A percentile compares a stretch with the other conserved stretches of the same genome.
phyloP scores from a whole-genome alignment of 192 early-diverging fungal species.

The Rhizoclosmatium sp. region DNA sequence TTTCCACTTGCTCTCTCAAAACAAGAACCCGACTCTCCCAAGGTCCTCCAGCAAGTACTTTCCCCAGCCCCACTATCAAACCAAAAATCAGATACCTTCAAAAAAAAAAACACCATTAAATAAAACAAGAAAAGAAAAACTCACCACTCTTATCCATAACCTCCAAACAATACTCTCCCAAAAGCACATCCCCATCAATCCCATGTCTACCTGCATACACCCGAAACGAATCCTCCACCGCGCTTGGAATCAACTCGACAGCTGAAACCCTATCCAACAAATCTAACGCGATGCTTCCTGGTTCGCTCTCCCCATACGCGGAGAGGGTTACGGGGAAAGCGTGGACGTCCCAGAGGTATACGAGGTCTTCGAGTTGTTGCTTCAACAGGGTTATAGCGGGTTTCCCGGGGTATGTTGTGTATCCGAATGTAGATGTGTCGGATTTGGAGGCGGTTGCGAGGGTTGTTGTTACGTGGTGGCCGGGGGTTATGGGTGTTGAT shows the following conservation, averaged over 20 bases:
- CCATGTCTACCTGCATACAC: slow-evolving; percentile 63
- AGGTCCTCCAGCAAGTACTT: slow-evolving; percentile 23
- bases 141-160: slow-evolving; percentile 58
- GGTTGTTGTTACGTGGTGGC: slow-evolving; percentile 41
- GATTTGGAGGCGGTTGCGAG: slow-evolving; percentile 36
- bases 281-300: slow-evolving; percentile 55
- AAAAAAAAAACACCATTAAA: background rate
- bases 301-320: slow-evolving; percentile 60
- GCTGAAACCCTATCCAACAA: slow-evolving; percentile 69
- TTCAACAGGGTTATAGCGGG: slow-evolving; percentile 40
- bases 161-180: slow-evolving; percentile 64
- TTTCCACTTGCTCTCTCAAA: slow-evolving; percentile 52
- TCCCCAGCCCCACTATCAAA: background rate
- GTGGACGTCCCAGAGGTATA: slow-evolving; percentile 47
- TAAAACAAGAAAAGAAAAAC: background rate
- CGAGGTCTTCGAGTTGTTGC: slow-evolving; percentile 65
- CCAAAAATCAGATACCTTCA: background rate
- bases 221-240: slow-evolving; percentile 62
- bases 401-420: slow-evolving; percentile 39
- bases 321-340: background rate
- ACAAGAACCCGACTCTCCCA: slow-evolving; percentile 70
- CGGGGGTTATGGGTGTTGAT: slow-evolving; percentile 41
- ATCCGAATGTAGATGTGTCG: slow-evolving; percentile 35
- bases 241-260: slow-evolving; percentile 62
- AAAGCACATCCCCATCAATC: slow-evolving; percentile 59